These are phyloP conservation scores for Penicillium aurantiogriseum DNA, from an alignment of 2,329 filamentous ascomycete species.

Conservation along the genomic window DNA sequence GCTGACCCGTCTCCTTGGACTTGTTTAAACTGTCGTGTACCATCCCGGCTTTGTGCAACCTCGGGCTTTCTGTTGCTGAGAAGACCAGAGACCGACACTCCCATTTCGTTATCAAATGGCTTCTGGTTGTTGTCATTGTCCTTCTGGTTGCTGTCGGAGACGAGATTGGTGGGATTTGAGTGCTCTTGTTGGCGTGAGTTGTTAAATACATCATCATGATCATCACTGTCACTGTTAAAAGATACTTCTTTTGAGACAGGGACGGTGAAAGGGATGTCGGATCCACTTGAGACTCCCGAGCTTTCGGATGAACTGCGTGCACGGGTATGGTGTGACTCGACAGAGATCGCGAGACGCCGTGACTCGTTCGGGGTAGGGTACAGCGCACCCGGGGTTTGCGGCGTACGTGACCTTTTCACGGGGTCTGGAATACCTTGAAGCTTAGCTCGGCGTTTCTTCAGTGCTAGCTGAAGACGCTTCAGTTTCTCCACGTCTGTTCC, in stretches of 20 bases:
- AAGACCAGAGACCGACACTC: neutral
- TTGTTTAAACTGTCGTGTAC: neutral
- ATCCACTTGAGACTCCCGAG: conserved; percentile 1
- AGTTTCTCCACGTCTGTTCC: conserved; percentile 4
- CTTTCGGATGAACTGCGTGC: neutral
- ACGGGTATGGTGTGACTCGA: neutral
- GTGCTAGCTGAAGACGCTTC: conserved; percentile 5
- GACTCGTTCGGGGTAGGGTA: neutral
- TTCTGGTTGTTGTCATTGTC: neutral
- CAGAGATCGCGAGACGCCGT: neutral
- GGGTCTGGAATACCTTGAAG: neutral
- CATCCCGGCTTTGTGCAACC: neutral
- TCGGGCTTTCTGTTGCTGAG: neutral
- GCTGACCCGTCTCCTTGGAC: neutral
- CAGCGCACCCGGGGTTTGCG: neutral
- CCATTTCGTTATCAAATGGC: neutral
- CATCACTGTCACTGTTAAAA: neutral
- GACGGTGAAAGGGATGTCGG: neutral
- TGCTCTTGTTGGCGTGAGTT: neutral
- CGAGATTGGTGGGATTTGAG: neutral
- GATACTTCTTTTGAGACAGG: neutral
- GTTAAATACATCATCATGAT: neutral
- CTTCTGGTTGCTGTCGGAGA: neutral
- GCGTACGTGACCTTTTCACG: neutral
- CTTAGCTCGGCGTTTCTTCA: conserved; percentile 1